phyloP scores from a whole-genome alignment of 2,329 filamentous ascomycete genomes.

The Rhinocladiella similis region DNA sequence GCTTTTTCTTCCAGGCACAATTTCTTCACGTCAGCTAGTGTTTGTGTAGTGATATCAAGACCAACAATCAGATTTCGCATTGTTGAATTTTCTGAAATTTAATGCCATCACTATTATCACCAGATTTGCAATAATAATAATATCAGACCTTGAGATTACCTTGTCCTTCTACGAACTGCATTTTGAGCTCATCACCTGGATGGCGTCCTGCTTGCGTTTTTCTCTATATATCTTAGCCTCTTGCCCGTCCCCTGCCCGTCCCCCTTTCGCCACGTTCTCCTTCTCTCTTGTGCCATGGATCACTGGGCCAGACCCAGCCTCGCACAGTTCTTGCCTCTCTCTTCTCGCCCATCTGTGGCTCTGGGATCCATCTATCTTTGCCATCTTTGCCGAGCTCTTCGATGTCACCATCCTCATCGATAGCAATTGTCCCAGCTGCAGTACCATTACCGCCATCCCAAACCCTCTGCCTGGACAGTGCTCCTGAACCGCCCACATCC shows the following conservation, averaged over 20 bases:
- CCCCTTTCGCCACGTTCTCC: conserved; percentile 37
- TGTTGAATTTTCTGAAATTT: not conserved
- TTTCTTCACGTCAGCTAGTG: not conserved
- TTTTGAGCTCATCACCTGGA: conserved; percentile 25
- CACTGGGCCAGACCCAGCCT: conserved; percentile 64
- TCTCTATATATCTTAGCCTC: not conserved
- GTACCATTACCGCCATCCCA: conserved; percentile 33
- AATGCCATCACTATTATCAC: conserved; percentile 4
- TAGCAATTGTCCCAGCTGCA: conserved; percentile 5
- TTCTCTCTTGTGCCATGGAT: conserved; percentile 60
- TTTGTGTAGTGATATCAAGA: not conserved
- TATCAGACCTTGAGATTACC: not conserved
- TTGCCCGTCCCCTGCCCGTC: conserved; percentile 6
- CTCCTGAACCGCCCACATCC: conserved; percentile 61
- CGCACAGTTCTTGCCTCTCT: conserved; percentile 59
- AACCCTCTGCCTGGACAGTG: conserved; percentile 56
- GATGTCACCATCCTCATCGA: conserved; percentile 26
- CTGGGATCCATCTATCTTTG: conserved; percentile 64
- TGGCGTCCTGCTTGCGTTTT: conserved; percentile 10
- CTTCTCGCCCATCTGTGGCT: conserved; percentile 60
- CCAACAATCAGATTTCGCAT: not conserved
- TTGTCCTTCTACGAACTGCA: not conserved
- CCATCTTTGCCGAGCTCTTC: conserved; percentile 39
- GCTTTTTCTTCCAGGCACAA: not conserved
- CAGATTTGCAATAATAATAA: conserved; percentile 7